phyloP scores from a whole-genome alignment of 2,329 filamentous ascomycete species.

The Colletotrichum chlorophyti region DNA sequence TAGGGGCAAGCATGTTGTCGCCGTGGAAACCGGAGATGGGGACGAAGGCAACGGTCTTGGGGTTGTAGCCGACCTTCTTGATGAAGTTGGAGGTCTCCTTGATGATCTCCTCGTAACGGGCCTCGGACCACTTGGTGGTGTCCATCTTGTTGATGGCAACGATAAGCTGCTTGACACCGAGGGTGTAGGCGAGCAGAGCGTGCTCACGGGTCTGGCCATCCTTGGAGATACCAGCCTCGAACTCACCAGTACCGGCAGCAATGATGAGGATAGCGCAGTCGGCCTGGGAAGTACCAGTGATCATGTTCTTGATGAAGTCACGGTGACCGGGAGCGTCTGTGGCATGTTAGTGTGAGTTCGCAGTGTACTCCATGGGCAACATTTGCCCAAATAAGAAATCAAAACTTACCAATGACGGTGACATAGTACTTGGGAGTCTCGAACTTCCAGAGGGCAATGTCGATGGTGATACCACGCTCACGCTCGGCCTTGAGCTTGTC shows the following conservation, averaged over 20 bases:
- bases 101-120: constrained; percentile 98
- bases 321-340: constrained; percentile 96
- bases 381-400: background rate
- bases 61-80: constrained; percentile 99
- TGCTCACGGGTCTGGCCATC: constrained; percentile 99
- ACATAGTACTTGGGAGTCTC: constrained; percentile 98
- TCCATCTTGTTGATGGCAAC: constrained; percentile 99
- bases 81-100: constrained; percentile 99
- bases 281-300: constrained; percentile 99
- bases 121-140: constrained; percentile 97
- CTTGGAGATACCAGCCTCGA: constrained; percentile 99
- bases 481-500: constrained; percentile 99
- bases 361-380: too few relatives aligned
- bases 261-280: constrained; percentile 99
- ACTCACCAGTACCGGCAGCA: constrained; percentile 99
- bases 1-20: constrained; percentile 97
- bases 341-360: background rate
- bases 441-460: constrained; percentile 99
- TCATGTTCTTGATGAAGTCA: constrained; percentile 99
- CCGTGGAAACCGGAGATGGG: constrained; percentile 99
- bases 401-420: constrained; percentile 87
- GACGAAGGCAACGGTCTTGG: constrained; percentile 97
- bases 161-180: constrained; percentile 99
- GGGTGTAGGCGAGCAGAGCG: constrained; percentile 99
- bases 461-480: constrained; percentile 99